Base-by-base conservation (phyloP, 73 alveolate species). In the Loxodes magnus region DNA sequence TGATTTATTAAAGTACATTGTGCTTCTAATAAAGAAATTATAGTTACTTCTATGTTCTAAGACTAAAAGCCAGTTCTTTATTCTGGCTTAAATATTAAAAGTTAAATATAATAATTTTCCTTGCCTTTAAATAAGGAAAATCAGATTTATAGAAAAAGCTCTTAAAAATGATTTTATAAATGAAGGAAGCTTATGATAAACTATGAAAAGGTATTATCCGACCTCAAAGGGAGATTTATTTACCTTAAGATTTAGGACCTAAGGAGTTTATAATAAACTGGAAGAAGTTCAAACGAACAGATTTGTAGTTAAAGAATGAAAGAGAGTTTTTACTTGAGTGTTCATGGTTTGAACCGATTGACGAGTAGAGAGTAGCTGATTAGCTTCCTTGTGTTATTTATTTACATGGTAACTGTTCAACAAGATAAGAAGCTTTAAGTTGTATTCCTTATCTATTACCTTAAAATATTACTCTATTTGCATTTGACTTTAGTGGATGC, bases 131-230 rank as follows among this genome's bases (percentile, higher is more conserved):
- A n/a, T n/a, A n/a, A n/a, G n/a, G n/a, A n/a, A n/a, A n/a, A n/a
- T n/a, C n/a, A n/a, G n/a, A n/a, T n/a, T n/a, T n/a, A n/a, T n/a
- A n/a, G n/a, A n/a, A n/a, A n/a, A n/a, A n/a, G n/a, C n/a, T n/a
- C n/a, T n/a, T n/a, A n/a, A n/a, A n/a, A n/a, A n/a, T n/a, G n/a
- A n/a, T n/a, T n/a, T n/a, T n/a, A n/a, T n/a, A n/a, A n/a, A n/a
- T n/a, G n/a, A n/a, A n/a, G n/a, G n/a, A n/a, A n/a, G n/a, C n/a
- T n/a, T 94, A 94, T 56, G 88, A 85, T 19, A 88, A 83, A 27
- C 51, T 95, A 20, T 93, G 98, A 97, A 84, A 90, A 52, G 97
- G 98, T 21, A 86, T 95, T 39, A 93, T 95, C 9, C 57, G 99
- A 43, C 99, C 99, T 14, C 99, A 98, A 0, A 72, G 97, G 27